phyloP scores from a whole-genome alignment of 208 protist species.

The Leishmania mexicana region DNA sequence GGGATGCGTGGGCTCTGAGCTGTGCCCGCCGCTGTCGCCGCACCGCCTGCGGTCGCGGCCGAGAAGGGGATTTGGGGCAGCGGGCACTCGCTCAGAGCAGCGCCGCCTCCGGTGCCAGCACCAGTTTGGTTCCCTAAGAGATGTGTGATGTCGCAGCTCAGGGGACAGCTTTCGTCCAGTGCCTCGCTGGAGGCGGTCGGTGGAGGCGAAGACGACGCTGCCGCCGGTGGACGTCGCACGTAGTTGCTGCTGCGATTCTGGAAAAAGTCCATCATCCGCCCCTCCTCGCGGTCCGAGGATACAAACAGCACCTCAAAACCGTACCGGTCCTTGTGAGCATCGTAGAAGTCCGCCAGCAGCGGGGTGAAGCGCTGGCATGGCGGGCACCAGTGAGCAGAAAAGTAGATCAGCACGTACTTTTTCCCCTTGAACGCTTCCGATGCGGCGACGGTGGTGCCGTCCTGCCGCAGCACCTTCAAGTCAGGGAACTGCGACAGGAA shows the following conservation, averaged over 20 bases:
- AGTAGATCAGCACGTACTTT: constrained; percentile 71
- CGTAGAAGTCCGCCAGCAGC: constrained; percentile 64
- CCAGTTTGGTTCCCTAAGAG: background rate
- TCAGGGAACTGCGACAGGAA: constrained; percentile 32
- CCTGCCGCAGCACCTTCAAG: constrained; percentile 43
- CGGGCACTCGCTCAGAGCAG: background rate
- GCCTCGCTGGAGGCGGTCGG: background rate
- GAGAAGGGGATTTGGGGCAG: too few species aligned
- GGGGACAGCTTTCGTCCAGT: background rate
- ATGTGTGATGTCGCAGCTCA: background rate
- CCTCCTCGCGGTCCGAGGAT: constrained; percentile 57
- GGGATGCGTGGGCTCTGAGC: constrained; percentile 20
- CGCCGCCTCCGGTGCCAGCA: background rate
- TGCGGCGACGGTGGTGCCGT: constrained; percentile 32
- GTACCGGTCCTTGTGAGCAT: constrained; percentile 32
- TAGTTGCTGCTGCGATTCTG: constrained; percentile 50
- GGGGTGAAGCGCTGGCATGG: constrained; percentile 85
- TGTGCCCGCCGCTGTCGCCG: background rate
- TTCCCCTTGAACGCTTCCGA: constrained; percentile 43
- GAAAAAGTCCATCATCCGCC: constrained; percentile 68
- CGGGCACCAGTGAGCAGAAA: constrained; percentile 84
- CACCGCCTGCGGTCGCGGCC: background rate
- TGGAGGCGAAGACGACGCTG: background rate
- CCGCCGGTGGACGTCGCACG: constrained; percentile 20
- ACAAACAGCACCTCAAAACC: constrained; percentile 79